Conservation (phyloP, 768 basidiomycete species). For the Amanita pallidorosea region DNA sequence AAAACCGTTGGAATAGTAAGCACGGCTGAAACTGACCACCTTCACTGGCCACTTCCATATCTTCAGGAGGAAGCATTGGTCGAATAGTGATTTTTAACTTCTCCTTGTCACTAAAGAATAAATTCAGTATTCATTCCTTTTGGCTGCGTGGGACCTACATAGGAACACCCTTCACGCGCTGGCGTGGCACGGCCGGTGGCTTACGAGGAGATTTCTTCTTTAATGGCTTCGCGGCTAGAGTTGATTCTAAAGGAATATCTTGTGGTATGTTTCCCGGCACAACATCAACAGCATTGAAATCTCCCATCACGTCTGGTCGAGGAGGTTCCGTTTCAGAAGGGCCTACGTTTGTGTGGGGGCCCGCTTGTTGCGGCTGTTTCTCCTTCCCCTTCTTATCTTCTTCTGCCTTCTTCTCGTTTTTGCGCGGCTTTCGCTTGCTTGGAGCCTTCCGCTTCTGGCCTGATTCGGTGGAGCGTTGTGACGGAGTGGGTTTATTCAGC, state of each 20-base stretch:
- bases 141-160: constrained; percentile 13
- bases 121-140: constrained; percentile 5
- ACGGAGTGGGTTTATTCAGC: constrained; percentile 20
- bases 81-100: constrained; percentile 20
- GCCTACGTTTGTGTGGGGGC: constrained; percentile 24
- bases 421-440: constrained; percentile 41
- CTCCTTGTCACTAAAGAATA: constrained; percentile 10
- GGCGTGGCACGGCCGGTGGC: constrained; percentile 24
- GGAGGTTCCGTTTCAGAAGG: constrained; percentile 12
- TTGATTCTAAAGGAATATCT: constrained; percentile 7
- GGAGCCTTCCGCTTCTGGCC: constrained; percentile 39
- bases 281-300: constrained; percentile 2
- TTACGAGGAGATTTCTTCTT: constrained; percentile 45
- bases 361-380: constrained; percentile 24
- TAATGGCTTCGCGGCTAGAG: constrained; percentile 16
- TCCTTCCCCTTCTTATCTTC: constrained; percentile 38
- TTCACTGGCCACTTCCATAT: constrained; percentile 49
- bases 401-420: constrained; percentile 37
- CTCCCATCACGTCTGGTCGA: background rate
- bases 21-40: constrained; percentile 22
- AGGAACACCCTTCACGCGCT: constrained; percentile 19
- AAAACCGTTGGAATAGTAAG: constrained; percentile 5
- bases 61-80: constrained; percentile 33
- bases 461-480: constrained; percentile 21
- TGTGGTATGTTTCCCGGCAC: background rate